A percentile compares a stretch with the other conserved stretches of the same genome.
Evolutionary conservation across 257 asterid genomes (phyloP).

Genomic region (Apocynum venetum): DNA sequence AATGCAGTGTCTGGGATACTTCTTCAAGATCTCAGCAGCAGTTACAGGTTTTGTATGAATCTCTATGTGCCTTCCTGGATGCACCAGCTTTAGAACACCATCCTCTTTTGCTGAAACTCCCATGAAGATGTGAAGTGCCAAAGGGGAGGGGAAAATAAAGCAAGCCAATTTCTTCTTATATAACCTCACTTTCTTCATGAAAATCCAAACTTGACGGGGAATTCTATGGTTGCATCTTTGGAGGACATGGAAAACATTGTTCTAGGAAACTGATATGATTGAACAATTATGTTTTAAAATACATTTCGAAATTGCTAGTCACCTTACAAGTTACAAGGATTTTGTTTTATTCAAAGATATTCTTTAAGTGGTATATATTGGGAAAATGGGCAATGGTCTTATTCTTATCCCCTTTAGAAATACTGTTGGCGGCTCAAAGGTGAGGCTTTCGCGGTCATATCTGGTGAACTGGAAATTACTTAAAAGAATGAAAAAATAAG

Average conservation of each 20-base stretch:
- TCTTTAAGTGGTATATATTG: not conserved
- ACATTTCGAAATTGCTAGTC: not conserved
- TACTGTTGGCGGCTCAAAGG: not conserved
- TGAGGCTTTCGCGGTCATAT: not conserved
- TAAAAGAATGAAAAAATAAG: too few relatives aligned
- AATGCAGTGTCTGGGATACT: slow-evolving; percentile 54
- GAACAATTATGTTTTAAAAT: slow-evolving; percentile 5
- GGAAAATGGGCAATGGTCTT: not conserved
- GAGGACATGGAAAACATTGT: slow-evolving; percentile 10
- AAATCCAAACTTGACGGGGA: slow-evolving; percentile 15
- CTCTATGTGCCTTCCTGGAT: slow-evolving; percentile 43
- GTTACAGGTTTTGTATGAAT: slow-evolving; percentile 38
- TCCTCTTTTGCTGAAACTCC: slow-evolving; percentile 31
- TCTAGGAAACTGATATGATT: slow-evolving; percentile 15
- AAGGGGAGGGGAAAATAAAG: slow-evolving; percentile 11
- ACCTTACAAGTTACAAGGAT: not conserved
- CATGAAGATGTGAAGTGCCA: slow-evolving; percentile 12
- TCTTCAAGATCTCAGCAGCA: slow-evolving; percentile 46
- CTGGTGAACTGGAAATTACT: not conserved
- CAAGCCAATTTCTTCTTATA: too few relatives aligned
- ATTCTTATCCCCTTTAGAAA: slow-evolving; percentile 8
- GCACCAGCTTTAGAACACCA: slow-evolving; percentile 49
- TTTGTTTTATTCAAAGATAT: not conserved
- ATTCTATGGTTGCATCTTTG: not conserved
- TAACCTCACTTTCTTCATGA: not conserved